Evolutionary conservation across 495 filamentous ascomycete genomes (phyloP).

Genomic region (Penicillium parvum): DNA sequence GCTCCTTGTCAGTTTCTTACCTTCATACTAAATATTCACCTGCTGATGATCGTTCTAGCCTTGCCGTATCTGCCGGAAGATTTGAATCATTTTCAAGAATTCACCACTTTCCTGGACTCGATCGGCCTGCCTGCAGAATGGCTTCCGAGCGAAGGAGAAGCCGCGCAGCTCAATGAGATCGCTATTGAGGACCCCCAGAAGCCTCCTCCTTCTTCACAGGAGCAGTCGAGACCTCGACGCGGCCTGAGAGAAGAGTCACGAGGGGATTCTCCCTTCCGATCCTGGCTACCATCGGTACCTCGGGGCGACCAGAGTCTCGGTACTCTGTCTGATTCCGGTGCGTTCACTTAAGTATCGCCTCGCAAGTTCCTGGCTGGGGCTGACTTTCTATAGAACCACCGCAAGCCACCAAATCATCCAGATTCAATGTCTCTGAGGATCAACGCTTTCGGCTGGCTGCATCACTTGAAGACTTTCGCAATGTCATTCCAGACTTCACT

Average conservation of each 20-base stretch:
- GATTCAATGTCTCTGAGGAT: slow-evolving; percentile 35
- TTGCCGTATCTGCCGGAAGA: slow-evolving; percentile 37
- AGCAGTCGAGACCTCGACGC: slow-evolving; percentile 19
- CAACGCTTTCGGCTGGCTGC: slow-evolving; percentile 33
- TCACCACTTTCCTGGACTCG: slow-evolving; percentile 40
- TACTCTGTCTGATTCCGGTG: slow-evolving; percentile 34
- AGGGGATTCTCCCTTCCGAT: slow-evolving; percentile 37
- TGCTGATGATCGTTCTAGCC: slow-evolving; percentile 14
- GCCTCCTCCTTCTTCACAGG: slow-evolving; percentile 10
- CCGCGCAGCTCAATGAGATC: slow-evolving; percentile 25
- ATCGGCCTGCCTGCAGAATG: slow-evolving; percentile 39
- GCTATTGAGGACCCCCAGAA: slow-evolving; percentile 23
- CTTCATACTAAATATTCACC: neutral
- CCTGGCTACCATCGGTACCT: slow-evolving; percentile 39
- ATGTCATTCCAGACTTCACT: slow-evolving; percentile 36
- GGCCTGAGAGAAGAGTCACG: slow-evolving; percentile 26
- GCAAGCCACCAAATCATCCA: slow-evolving; percentile 20
- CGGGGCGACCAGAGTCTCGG: slow-evolving; percentile 35
- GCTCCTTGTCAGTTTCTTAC: slow-evolving; percentile 16
- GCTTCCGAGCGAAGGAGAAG: slow-evolving; percentile 29
- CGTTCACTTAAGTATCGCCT: neutral
- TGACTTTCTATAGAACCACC: slow-evolving; percentile 25
- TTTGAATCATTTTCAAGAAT: slow-evolving; percentile 40
- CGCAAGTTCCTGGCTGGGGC: neutral
- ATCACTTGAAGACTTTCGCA: slow-evolving; percentile 34